Percentiles rank a stretch among this genome's conserved stretches.
Conservation (phyloP, 768 basidiomycete genomes). For the Boletus patriciae region DNA sequence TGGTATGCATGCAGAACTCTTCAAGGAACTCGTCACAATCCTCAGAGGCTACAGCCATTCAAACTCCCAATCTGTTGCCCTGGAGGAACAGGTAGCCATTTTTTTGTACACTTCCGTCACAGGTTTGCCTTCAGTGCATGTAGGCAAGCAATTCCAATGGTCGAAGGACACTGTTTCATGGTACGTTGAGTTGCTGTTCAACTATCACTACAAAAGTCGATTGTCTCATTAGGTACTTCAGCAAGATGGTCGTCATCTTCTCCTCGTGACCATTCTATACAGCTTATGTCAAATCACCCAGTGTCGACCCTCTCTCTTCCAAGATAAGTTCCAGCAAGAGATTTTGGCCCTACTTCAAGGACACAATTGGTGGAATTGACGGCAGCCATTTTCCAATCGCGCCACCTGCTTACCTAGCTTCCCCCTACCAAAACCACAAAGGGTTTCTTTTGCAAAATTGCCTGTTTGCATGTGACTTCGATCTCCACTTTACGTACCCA, state of each 20-base stretch:
- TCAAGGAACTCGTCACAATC: neutral
- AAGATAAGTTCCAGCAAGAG: neutral
- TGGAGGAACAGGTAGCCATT: neutral
- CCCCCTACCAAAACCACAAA: neutral
- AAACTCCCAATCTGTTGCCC: neutral
- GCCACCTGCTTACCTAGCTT: neutral
- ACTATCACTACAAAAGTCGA: too few species aligned
- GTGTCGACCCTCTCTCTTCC: too few species aligned
- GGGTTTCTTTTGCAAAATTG: neutral
- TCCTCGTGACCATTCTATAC: neutral
- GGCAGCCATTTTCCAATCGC: neutral
- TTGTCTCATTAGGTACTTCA: too few species aligned
- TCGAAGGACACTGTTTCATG: neutral
- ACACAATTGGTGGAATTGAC: neutral
- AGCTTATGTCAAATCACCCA: neutral
- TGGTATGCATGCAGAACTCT: neutral
- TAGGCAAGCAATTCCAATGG: neutral
- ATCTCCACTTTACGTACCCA: neutral
- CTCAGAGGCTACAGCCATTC: neutral
- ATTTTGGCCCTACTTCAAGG: neutral
- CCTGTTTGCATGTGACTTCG: neutral
- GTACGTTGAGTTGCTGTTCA: neutral
- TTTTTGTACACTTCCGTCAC: slow-evolving; percentile 1
- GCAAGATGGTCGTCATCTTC: neutral
- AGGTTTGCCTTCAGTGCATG: neutral